Evolutionary conservation across 257 asterid genomes (phyloP).

Genomic region (Ilex asprella): DNA sequence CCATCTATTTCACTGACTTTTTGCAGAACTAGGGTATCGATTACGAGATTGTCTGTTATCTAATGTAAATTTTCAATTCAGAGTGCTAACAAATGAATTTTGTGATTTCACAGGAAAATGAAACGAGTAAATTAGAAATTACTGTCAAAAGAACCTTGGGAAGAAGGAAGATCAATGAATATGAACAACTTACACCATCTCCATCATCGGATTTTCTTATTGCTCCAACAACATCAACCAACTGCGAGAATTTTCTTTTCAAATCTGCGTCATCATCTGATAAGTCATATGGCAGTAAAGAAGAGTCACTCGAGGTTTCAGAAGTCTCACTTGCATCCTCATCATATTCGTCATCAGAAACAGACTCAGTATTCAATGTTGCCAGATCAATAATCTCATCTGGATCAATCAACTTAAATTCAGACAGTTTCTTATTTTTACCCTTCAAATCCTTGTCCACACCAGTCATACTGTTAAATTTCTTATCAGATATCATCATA

Average conservation of each 20-base stretch:
- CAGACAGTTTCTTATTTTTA: conserved; percentile 33
- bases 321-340: conserved; percentile 67
- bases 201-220: conserved; percentile 85
- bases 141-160: conserved; percentile 5
- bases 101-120: neutral
- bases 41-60: too few relatives aligned
- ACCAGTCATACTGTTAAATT: conserved; percentile 25
- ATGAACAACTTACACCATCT: conserved; percentile 68
- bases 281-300: conserved; percentile 82
- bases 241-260: conserved; percentile 64
- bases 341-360: conserved; percentile 42
- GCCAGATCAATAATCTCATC: conserved; percentile 90
- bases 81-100: too few relatives aligned
- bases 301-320: conserved; percentile 53
- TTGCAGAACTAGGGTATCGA: neutral
- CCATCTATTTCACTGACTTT: neutral
- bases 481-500: conserved; percentile 22
- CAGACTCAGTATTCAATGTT: conserved; percentile 33
- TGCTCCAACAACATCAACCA: conserved; percentile 90
- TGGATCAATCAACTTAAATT: conserved; percentile 52
- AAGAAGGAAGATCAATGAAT: conserved; percentile 7
- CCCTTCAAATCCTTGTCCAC: conserved; percentile 19
- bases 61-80: too few relatives aligned
- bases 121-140: conserved; percentile 15
- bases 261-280: conserved; percentile 78